Conservation (phyloP, 78 protist species). For the Dictyostelium firmibasis region DNA sequence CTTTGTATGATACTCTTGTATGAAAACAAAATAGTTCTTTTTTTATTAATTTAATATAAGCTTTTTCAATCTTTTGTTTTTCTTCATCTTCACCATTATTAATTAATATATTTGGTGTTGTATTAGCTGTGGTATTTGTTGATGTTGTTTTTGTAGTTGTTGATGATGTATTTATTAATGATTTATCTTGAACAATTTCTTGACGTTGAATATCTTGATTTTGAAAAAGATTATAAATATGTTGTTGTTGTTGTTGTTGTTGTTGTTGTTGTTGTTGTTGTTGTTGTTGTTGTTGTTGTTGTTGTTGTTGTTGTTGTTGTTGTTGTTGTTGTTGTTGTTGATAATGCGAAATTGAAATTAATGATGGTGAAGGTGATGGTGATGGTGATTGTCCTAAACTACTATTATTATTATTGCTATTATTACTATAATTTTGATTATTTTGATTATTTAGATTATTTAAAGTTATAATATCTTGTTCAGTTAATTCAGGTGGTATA, state of each 20-base stretch:
- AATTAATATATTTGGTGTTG: background rate
- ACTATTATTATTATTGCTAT: no score
- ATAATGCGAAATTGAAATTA: background rate
- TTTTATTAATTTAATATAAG: constrained; percentile 36
- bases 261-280: no score
- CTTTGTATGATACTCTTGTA: constrained; percentile 40
- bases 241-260: background rate
- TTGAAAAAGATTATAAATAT: no score
- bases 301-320: background rate
- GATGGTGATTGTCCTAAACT: no score
- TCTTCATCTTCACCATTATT: background rate
- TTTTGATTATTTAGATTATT: background rate
- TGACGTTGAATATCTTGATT: no score
- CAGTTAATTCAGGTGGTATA: background rate
- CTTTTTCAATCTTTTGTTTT: background rate
- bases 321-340: background rate
- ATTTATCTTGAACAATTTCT: background rate
- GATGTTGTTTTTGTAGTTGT: background rate
- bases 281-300: no score
- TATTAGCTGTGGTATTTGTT: background rate
- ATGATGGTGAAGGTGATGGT: background rate
- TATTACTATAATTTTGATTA: background rate
- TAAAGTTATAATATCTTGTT: background rate
- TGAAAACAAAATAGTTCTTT: constrained; percentile 62
- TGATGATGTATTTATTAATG: background rate